Evolutionary conservation across 1,284 basidiomycete species (phyloP).

Genomic region (Ustilago esculenta): DNA sequence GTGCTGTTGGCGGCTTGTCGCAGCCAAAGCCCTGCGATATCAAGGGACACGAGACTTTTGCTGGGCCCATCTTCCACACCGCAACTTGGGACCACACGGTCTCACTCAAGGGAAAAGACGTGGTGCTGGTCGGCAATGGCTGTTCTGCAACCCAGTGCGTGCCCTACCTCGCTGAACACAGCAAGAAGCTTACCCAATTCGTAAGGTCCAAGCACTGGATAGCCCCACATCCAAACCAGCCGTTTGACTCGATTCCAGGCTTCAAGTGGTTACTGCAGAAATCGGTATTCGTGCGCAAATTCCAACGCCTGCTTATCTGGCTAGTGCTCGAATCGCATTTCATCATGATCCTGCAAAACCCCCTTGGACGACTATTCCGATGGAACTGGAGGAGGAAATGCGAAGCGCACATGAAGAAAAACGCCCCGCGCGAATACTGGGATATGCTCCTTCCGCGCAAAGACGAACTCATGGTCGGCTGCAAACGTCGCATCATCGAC

Average conservation of each 20-base stretch:
- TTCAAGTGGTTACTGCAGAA: constrained; percentile 57
- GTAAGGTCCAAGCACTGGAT: constrained; percentile 64
- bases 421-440: constrained; percentile 62
- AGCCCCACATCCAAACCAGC: constrained; percentile 49
- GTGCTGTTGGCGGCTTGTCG: constrained; percentile 60
- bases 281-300: constrained; percentile 42
- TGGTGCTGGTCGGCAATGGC: constrained; percentile 66
- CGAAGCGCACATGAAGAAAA: constrained; percentile 50
- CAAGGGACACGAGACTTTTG: constrained; percentile 59
- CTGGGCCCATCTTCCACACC: constrained; percentile 65
- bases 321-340: constrained; percentile 58
- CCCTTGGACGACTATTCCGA: constrained; percentile 40
- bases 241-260: constrained; percentile 44
- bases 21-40: constrained; percentile 61
- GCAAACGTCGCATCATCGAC: constrained; percentile 64
- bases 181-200: constrained; percentile 59
- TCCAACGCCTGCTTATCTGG: constrained; percentile 57
- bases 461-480: constrained; percentile 56
- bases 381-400: constrained; percentile 51
- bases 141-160: constrained; percentile 63
- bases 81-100: constrained; percentile 66
- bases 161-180: constrained; percentile 48
- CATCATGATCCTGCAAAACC: constrained; percentile 45
- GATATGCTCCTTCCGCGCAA: constrained; percentile 55
- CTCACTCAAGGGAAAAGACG: constrained; percentile 63